Conservation (phyloP, 331 rosid species). For the Malus hybrid region DNA sequence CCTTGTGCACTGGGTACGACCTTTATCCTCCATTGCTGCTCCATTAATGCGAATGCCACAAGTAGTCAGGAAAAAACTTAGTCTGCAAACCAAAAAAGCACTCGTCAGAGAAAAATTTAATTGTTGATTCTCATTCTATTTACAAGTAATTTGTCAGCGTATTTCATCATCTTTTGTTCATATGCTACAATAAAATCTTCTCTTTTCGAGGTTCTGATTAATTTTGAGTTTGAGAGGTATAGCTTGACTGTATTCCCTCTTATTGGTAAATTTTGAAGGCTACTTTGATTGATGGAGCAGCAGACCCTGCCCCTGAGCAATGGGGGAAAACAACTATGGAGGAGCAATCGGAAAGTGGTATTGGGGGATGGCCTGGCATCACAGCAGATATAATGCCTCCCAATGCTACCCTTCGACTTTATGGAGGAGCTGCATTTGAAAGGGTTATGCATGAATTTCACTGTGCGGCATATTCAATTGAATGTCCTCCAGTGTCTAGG, state of each 20-base stretch:
- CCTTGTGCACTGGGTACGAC: too few relatives aligned
- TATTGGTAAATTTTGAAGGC: slow-evolving; percentile 34
- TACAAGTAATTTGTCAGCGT: not conserved
- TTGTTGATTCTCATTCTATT: not conserved
- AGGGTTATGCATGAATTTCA: slow-evolving; percentile 92
- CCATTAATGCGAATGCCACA: not conserved
- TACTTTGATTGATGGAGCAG: slow-evolving; percentile 89
- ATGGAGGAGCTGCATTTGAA: slow-evolving; percentile 98
- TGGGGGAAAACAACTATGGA: slow-evolving; percentile 88
- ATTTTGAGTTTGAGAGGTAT: not conserved
- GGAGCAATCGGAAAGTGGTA: slow-evolving; percentile 71
- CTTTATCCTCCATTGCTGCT: not conserved
- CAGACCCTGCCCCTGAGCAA: slow-evolving; percentile 95
- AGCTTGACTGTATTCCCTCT: not conserved
- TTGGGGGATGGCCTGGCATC: slow-evolving; percentile 90
- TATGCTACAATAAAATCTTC: not conserved
- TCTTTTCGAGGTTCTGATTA: not conserved
- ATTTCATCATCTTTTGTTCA: not conserved
- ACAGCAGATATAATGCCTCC: slow-evolving; percentile 68
- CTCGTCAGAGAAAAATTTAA: not conserved
- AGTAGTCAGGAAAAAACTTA: not conserved
- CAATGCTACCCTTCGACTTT: slow-evolving; percentile 84
- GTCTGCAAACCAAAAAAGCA: not conserved
- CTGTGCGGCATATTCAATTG: slow-evolving; percentile 87
- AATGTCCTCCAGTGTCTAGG: slow-evolving; percentile 88